These are phyloP conservation scores for Tetrapisispora arboricola DNA, from an alignment of 805 yeast species.

Conservation along the genomic window DNA sequence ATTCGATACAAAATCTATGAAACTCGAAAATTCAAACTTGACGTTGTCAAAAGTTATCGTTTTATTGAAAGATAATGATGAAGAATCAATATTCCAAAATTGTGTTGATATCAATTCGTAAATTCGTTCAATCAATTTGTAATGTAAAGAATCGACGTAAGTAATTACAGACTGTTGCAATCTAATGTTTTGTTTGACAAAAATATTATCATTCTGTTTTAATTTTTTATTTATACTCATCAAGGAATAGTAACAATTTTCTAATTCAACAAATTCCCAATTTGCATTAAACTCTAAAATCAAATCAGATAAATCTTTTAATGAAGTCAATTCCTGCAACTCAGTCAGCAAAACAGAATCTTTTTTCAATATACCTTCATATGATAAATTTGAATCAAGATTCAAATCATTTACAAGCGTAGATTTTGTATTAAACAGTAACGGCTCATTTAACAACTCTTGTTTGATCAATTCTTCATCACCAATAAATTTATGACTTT, in stretches of 20 bases:
- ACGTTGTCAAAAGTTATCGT: slow-evolving; percentile 6
- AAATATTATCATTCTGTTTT: slow-evolving; percentile 7
- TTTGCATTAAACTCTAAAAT: slow-evolving; percentile 24
- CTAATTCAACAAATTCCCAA: slow-evolving; percentile 21
- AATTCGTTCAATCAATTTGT: slow-evolving; percentile 13
- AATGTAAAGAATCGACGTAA: slow-evolving; percentile 22
- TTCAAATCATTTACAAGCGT: background rate
- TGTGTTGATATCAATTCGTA: slow-evolving; percentile 9
- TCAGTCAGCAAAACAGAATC: slow-evolving; percentile 15
- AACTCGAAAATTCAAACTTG: slow-evolving; percentile 12
- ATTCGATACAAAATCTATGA: slow-evolving; percentile 12
- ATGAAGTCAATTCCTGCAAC: slow-evolving; percentile 12
- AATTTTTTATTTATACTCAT: slow-evolving; percentile 19
- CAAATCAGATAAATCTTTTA: slow-evolving; percentile 15
- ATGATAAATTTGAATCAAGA: background rate
- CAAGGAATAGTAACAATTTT: slow-evolving; percentile 26
- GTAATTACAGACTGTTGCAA: slow-evolving; percentile 21
- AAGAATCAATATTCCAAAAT: slow-evolving; percentile 18
- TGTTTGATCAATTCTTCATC: slow-evolving; percentile 2
- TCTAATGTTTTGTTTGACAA: slow-evolving; percentile 16
- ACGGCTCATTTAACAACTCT: slow-evolving; percentile 2
- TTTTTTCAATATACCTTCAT: slow-evolving; percentile 7
- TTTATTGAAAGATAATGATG: slow-evolving; percentile 9
- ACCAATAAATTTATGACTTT: background rate
- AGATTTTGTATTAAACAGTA: background rate